phyloP scores from a whole-genome alignment of 1,139 yeast genomes.

The Kodamaea sp. region DNA sequence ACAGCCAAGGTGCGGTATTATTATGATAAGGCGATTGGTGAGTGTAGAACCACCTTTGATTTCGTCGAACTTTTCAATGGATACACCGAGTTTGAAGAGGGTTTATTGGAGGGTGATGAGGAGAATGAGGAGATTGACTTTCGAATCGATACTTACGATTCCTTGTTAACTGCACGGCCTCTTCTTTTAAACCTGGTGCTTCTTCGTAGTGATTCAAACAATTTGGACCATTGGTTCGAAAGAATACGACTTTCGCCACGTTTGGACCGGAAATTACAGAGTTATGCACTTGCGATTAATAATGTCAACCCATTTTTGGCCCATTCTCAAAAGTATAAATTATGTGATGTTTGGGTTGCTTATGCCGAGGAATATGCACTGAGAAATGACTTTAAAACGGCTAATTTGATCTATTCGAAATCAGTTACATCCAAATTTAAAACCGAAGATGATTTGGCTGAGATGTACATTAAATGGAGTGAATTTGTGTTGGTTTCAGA shows the following conservation, averaged over 20 bases:
- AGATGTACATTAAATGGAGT: conserved; percentile 71
- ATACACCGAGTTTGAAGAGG: conserved; percentile 61
- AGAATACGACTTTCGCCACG: conserved; percentile 46
- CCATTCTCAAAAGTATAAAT: conserved; percentile 25
- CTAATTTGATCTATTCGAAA: conserved; percentile 59
- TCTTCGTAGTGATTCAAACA: conserved; percentile 59
- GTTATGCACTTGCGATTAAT: conserved; percentile 67
- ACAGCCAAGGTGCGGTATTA: conserved; percentile 43
- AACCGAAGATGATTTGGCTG: conserved; percentile 60
- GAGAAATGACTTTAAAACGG: conserved; percentile 53
- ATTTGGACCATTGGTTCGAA: conserved; percentile 66
- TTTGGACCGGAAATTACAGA: conserved; percentile 43
- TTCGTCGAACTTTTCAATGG: conserved; percentile 64
- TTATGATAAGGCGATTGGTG: conserved; percentile 46
- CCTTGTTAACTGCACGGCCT: conserved; percentile 52
- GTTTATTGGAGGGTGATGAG: conserved; percentile 23
- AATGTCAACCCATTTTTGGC: conserved; percentile 62
- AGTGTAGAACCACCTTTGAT: conserved; percentile 54
- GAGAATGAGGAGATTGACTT: conserved; percentile 31
- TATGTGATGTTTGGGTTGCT: conserved; percentile 62
- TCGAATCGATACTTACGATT: conserved; percentile 51
- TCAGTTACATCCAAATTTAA: conserved; percentile 71
- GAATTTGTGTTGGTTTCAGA: conserved; percentile 46
- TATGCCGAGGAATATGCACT: conserved; percentile 66
- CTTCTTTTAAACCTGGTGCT: conserved; percentile 62